Evolutionary conservation across 2,329 filamentous ascomycete genomes (phyloP).

Genomic region (Ophiocordyceps robertsii): DNA sequence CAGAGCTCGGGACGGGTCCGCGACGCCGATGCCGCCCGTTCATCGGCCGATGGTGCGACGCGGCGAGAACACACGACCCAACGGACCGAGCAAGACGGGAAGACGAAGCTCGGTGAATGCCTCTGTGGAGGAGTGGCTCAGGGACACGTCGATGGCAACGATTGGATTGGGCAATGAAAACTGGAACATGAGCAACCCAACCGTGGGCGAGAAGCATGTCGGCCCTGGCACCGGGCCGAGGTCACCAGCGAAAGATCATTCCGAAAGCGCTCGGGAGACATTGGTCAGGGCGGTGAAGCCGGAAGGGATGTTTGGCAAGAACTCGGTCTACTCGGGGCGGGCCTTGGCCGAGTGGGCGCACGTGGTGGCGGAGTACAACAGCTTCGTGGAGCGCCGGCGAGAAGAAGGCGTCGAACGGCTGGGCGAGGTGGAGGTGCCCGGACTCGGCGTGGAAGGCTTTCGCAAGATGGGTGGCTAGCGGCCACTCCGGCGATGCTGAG

Average conservation of each 20-base stretch:
- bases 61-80: neutral
- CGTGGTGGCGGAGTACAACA: slow-evolving; percentile 66
- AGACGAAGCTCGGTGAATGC: slow-evolving; percentile 17
- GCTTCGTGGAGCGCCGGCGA: slow-evolving; percentile 63
- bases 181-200: neutral
- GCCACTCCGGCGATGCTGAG: neutral
- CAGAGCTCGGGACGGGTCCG: slow-evolving; percentile 1
- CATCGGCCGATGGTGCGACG: neutral
- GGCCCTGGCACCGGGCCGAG: neutral
- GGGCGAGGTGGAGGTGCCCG: slow-evolving; percentile 48
- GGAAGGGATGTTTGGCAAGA: slow-evolving; percentile 27
- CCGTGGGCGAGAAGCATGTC: neutral
- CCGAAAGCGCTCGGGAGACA: slow-evolving; percentile 10
- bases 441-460: slow-evolving; percentile 27
- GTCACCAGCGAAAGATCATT: neutral
- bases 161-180: neutral
- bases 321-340: slow-evolving; percentile 52
- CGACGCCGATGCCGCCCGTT: neutral
- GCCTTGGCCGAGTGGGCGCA: slow-evolving; percentile 68
- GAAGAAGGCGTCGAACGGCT: slow-evolving; percentile 58
- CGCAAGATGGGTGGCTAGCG: slow-evolving; percentile 19
- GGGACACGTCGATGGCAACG: slow-evolving; percentile 5
- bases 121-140: slow-evolving; percentile 14
- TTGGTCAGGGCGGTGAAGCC: slow-evolving; percentile 32
- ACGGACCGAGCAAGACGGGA: neutral